Evolutionary conservation across 1,139 yeast genomes (phyloP).

Genomic region (Debaryomyces udenii): DNA sequence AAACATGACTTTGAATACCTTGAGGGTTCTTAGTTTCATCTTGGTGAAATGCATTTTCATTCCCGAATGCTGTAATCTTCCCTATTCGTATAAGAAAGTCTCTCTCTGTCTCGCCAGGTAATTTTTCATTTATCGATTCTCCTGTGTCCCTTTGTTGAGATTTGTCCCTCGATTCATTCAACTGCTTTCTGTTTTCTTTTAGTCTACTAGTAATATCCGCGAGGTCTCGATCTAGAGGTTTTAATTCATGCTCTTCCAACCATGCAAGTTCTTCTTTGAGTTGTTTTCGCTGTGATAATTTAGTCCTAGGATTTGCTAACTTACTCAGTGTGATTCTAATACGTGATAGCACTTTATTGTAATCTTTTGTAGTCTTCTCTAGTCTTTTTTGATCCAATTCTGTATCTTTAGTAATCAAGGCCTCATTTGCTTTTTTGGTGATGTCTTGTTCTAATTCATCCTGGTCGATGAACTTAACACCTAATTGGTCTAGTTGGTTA

Average conservation of each 20-base stretch:
- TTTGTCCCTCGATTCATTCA: constrained; percentile 15
- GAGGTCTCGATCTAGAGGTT: constrained; percentile 59
- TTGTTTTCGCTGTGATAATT: constrained; percentile 66
- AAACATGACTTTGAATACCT: constrained; percentile 33
- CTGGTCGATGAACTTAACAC: constrained; percentile 66
- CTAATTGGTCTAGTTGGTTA: constrained; percentile 27
- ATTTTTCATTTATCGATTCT: constrained; percentile 23
- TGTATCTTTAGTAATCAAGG: constrained; percentile 60
- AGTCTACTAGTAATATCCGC: constrained; percentile 66
- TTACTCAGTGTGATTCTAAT: constrained; percentile 50
- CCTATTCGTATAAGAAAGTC: constrained; percentile 89
- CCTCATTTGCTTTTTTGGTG: constrained; percentile 68
- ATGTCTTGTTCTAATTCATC: constrained; percentile 71
- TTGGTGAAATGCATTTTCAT: constrained; percentile 54
- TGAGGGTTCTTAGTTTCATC: constrained; percentile 18
- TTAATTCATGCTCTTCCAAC: constrained; percentile 55
- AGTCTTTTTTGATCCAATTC: constrained; percentile 78
- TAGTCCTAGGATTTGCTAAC: constrained; percentile 55
- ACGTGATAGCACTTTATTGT: constrained; percentile 46
- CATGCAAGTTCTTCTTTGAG: constrained; percentile 58
- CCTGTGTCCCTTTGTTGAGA: constrained; percentile 8
- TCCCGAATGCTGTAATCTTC: constrained; percentile 91
- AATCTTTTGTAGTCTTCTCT: constrained; percentile 58
- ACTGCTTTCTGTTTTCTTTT: constrained; percentile 28
- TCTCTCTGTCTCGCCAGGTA: constrained; percentile 72